Evolutionary conservation across 2,329 filamentous ascomycete genomes (phyloP), one percentile per base, ranked within the genome.

Genomic region (Alternaria viburni): DNA sequence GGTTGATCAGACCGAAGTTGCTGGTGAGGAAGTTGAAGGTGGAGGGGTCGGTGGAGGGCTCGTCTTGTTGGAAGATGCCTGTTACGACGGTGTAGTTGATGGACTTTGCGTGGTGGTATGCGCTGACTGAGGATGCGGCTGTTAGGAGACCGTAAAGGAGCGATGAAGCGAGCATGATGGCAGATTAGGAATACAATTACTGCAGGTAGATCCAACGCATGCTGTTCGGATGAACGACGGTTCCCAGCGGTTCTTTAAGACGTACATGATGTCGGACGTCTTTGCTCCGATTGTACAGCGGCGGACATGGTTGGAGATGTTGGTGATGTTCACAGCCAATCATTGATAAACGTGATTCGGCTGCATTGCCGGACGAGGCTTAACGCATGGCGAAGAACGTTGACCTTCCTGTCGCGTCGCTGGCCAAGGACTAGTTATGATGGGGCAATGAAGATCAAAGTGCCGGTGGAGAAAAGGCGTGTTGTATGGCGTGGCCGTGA

Each of bases 1-100:
- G 85, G 71, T 90, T 85, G 65, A 92, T 84, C 21, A 92, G 82
- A 26, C 90, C 90, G 72, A 90, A 90, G 79, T 91, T 91, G 59
- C 80, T 66, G 13, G 69, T 66, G 6, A 52, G 60, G 72, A 84
- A 78, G 61, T 72, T 76, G 76, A 91, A 91, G 3, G 79, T 84
- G 2, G 74, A 80, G 2, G 88, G 78, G 59, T 87, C 79, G 1
- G 89, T 91, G 5, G 80, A 71, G 0, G 82, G 72, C 21, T 90
- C 84, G 71, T 91, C 89, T 71, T 91, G 89, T 21, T 88, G 79
- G 70, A 91, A 91, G 76, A 88, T 87, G 0, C 88, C 89, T 0
- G 82, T 80, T 0, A 91, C 82, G 0, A 88, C 86, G 0, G 85
- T 86, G 74, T 90, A 91, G 61, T 86, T 85, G 73, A 89, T 84